phyloP scores from a whole-genome alignment of 805 yeast species.

The Teunomyces barrocoloradensis region DNA sequence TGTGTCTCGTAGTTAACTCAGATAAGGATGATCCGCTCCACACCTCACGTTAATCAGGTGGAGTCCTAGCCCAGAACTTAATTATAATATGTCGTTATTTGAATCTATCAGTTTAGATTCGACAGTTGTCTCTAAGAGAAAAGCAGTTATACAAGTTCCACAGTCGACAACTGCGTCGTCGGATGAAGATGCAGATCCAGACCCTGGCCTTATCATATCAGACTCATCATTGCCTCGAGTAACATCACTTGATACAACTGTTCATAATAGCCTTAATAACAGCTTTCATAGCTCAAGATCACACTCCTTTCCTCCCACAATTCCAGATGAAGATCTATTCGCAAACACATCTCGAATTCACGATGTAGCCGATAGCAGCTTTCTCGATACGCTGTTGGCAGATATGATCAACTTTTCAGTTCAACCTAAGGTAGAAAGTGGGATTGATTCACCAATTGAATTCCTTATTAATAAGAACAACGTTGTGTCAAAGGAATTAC shows the following conservation, averaged over 20 bases:
- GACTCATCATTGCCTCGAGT: conserved; percentile 5
- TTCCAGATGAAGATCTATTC: conserved; percentile 16
- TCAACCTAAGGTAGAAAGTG: neutral
- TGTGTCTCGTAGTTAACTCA: too few relatives aligned
- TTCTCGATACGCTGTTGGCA: neutral
- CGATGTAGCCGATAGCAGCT: neutral
- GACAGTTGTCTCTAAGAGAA: conserved; percentile 5
- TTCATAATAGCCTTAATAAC: conserved; percentile 1
- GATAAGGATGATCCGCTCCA: too few relatives aligned
- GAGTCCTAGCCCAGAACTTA: neutral
- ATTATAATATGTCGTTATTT: conserved; percentile 6
- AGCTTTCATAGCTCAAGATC: neutral
- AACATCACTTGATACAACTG: conserved; percentile 3
- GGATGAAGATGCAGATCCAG: conserved; percentile 15
- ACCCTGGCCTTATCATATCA: conserved; percentile 12
- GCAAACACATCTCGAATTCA: conserved; percentile 18
- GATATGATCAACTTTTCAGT: neutral
- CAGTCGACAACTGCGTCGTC: conserved; percentile 9
- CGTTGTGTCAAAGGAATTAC: conserved; percentile 19
- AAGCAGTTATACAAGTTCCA: neutral
- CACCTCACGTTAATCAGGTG: too few relatives aligned
- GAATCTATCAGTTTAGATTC: conserved; percentile 15
- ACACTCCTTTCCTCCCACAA: neutral
- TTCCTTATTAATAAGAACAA: conserved; percentile 30
- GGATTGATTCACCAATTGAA: conserved; percentile 26